Evolutionary conservation across 202 grass and related monocot genomes (phyloP), one percentile per base, ranked within the genome.

Genomic region (Panicum virgatum): DNA sequence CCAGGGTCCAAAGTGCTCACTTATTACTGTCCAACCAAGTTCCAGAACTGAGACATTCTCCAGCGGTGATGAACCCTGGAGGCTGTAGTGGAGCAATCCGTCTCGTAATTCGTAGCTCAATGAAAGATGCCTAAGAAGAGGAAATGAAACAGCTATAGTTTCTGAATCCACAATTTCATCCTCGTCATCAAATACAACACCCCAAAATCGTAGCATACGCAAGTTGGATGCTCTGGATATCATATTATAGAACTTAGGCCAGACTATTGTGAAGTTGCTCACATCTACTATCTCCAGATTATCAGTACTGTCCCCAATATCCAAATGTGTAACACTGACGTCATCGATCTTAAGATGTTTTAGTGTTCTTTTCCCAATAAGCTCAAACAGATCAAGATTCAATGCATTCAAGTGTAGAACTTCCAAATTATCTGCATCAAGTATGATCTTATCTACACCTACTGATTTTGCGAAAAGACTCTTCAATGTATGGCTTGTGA

Each of bases 11-110:
- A 98, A 98, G 43, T 98, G 92, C 50, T 98, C 96, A 57, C 89
- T 96, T 91, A 96, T 96, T 54, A 96, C 89, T 34, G 90, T 93
- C 92, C 96, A 98, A 77, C 96, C 96, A 90, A 98, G 87, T 87
- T 98, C 92, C 67, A 98, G 78, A 79, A 93, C 80, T 36, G 66
- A 87, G 44, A 98, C 92, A 88, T 98, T 98, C 43, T 87, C 92
- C 54, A 98, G 66, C 12, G 75, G 80, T 20, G 96, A 96, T 15
- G 84, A 86, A 16, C 92, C 92, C 82, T 86, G 90, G 70, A 98
- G 87, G 69, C 88, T 94, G 80, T 91, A 89, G 84, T 94, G 85
- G 68, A 94, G 83, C 51, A 93, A 72, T 39, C 88, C 92, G 81
- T 96, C 96, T 69, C 90, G 85, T 86, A 93, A 86, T 85, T 96